Conservation (phyloP, 1,284 basidiomycete species). For the Sanguinoderma infundibulare region DNA sequence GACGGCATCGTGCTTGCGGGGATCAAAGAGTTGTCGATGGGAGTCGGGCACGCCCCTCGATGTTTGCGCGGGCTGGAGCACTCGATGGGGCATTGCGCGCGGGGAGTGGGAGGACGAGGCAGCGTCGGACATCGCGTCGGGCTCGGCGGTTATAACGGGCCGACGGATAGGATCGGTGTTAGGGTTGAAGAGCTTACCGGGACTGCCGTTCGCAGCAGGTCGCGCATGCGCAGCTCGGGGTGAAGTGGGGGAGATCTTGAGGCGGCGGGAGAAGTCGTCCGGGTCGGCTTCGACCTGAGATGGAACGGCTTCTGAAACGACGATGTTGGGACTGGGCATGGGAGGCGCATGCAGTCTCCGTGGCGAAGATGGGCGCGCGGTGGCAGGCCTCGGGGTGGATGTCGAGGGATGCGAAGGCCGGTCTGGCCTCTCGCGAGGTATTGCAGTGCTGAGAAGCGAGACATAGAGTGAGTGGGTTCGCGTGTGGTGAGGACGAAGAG, state of each 20-base stretch:
- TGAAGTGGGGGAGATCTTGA: slow-evolving; percentile 62
- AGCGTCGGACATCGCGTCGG: slow-evolving; percentile 62
- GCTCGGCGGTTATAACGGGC: slow-evolving; percentile 58
- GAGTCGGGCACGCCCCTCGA: slow-evolving; percentile 40
- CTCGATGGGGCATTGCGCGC: slow-evolving; percentile 37
- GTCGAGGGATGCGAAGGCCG: slow-evolving; percentile 40
- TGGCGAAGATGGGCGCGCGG: slow-evolving; percentile 36
- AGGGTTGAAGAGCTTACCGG: slow-evolving; percentile 70
- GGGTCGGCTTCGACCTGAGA: slow-evolving; percentile 55
- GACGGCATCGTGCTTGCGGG: slow-evolving; percentile 83
- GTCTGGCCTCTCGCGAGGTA: slow-evolving; percentile 52
- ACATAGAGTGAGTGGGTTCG: not conserved
- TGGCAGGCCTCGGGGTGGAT: slow-evolving; percentile 29
- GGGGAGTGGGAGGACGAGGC: slow-evolving; percentile 56
- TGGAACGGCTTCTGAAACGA: slow-evolving; percentile 40
- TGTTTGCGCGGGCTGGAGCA: slow-evolving; percentile 33
- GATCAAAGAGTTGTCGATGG: slow-evolving; percentile 78
- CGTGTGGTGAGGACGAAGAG: slow-evolving; percentile 4
- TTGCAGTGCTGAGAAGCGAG: slow-evolving; percentile 43
- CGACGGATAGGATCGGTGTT: slow-evolving; percentile 68
- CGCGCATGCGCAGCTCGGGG: slow-evolving; percentile 36
- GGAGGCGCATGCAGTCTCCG: slow-evolving; percentile 33
- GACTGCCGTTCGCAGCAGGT: slow-evolving; percentile 40
- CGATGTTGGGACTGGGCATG: slow-evolving; percentile 38
- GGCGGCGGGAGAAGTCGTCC: slow-evolving; percentile 66